Evolutionary conservation across 2,329 filamentous ascomycete species (phyloP), one percentile per base, ranked within the genome.

Genomic region (Arthrobotrys megalospora): DNA sequence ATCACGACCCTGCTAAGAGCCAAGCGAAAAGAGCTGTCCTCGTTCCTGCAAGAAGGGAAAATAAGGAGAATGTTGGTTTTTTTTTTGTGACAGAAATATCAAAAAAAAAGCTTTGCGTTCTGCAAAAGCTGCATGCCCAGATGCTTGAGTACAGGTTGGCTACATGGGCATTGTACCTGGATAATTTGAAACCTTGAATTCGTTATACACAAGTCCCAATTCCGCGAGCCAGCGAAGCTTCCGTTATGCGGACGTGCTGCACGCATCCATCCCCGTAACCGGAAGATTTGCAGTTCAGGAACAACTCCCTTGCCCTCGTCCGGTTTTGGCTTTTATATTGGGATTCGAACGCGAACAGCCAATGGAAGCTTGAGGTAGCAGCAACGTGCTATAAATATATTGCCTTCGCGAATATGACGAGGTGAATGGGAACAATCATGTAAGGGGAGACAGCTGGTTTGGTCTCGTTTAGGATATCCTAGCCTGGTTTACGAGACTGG

Each of bases 51-150:
- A 55, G 65, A 45, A 21, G 32, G 16, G 14, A 50, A 48, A 66
- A 34, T 50, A 16, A 48, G 14, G 52, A 32, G 38, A 19, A 16
- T 41, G 16, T 50, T 21, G 6, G 6, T 47, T 36, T 21, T 62
- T 43, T 45, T 68, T 68, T 68, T 68, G 65, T 69, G 65, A 69
- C 10, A 69, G 65, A 43, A 52, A 50, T 50, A 64, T 38, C n/a
- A n/a, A 71, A 41, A 48, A 70, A 48, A 63, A 55, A 67, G 64
- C 64, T 63, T 58, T 72, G 69, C 69, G 50, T 60, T 28, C 21
- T 65, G 48, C 48, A 28, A 12, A 52, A 45, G 38, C 45, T 73
- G 69, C 69, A 73, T 73, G 69, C 58, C 69, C 7, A 66, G 58
- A 66, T 11, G 32, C 41, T 64, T 64, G 60, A 28, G 65, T 47